A percentile compares a stretch with the other conserved stretches of the same genome.
These are phyloP conservation scores for Cyclocybe aegerita DNA, from an alignment of 768 basidiomycete genomes.

Conservation along the genomic window DNA sequence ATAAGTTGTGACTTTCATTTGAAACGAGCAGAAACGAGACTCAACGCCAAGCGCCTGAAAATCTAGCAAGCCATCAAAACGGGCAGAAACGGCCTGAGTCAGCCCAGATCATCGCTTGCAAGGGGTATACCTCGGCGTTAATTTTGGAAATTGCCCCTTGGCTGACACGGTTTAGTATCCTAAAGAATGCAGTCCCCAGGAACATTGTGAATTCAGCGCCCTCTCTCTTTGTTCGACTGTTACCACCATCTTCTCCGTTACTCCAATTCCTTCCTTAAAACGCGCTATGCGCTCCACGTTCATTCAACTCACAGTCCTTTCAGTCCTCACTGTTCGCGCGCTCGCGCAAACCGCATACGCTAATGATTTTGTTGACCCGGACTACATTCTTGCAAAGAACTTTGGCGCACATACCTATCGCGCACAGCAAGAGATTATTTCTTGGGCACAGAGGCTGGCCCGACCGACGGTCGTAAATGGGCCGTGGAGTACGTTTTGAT, in stretches of 20 bases:
- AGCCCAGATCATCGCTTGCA: too few relatives aligned
- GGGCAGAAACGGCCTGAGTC: too few relatives aligned
- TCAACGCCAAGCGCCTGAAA: too few relatives aligned
- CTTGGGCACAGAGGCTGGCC: constrained; percentile 46
- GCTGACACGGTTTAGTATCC: too few relatives aligned
- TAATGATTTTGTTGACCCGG: constrained; percentile 57
- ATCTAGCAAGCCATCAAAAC: too few relatives aligned
- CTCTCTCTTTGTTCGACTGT: too few relatives aligned
- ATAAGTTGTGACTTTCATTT: too few relatives aligned
- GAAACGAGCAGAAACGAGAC: too few relatives aligned
- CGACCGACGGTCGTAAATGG: constrained; percentile 23
- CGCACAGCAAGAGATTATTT: constrained; percentile 45
- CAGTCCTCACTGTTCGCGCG: constrained; percentile 13
- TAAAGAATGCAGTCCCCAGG: too few relatives aligned
- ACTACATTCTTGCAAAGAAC: constrained; percentile 41
- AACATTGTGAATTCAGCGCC: too few relatives aligned
- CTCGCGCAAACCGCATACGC: constrained; percentile 42
- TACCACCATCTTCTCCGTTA: background rate
- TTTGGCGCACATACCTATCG: constrained; percentile 40
- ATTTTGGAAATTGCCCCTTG: too few relatives aligned
- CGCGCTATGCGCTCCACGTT: constrained; percentile 28
- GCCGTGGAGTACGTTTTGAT: constrained; percentile 51
- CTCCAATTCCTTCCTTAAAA: constrained; percentile 5
- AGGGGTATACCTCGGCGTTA: too few relatives aligned
- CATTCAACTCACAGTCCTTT: constrained; percentile 22